A percentile compares a stretch with the other conserved stretches of the same genome.
These are phyloP conservation scores for Talaromyces sp. DNA, from an alignment of 2,329 filamentous ascomycete genomes.

Conservation along the genomic window DNA sequence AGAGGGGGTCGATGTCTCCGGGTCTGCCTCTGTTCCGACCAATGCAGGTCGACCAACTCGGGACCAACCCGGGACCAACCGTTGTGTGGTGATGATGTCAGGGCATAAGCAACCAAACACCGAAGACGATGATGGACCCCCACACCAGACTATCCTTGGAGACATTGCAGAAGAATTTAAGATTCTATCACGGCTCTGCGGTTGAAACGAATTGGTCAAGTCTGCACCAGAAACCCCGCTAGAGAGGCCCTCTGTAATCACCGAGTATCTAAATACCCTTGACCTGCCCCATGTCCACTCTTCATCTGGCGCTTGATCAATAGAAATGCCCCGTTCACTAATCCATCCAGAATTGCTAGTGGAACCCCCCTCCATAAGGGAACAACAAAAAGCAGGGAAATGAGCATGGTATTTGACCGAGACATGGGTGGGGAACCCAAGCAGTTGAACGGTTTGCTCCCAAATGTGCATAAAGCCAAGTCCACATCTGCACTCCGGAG, in stretches of 20 bases:
- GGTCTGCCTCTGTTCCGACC: constrained; percentile 3
- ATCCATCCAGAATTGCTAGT: neutral
- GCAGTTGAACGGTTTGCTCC: constrained; percentile 12
- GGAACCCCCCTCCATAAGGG: neutral
- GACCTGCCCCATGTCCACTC: too few species aligned
- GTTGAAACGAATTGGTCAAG: too few species aligned
- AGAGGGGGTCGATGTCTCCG: constrained; percentile 1
- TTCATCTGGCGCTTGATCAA: too few species aligned
- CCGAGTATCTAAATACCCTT: too few species aligned
- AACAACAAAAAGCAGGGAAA: constrained; percentile 5
- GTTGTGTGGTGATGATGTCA: constrained; percentile 15
- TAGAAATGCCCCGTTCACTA: neutral
- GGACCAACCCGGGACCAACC: neutral
- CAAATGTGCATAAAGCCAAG: constrained; percentile 15
- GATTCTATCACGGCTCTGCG: too few species aligned
- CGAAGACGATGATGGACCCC: neutral
- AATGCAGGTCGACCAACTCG: constrained; percentile 21
- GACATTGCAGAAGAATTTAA: too few species aligned
- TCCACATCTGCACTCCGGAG: constrained; percentile 17
- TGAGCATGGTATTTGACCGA: neutral
- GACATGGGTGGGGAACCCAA: constrained; percentile 5
- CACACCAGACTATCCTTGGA: neutral
- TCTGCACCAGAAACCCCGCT: too few species aligned
- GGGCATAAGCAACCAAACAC: neutral
- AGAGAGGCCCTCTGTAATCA: too few species aligned